Evolutionary conservation across 2,329 filamentous ascomycete genomes (phyloP), one percentile per base, ranked within the genome.

Genomic region (Arthrobotrys sinensis): DNA sequence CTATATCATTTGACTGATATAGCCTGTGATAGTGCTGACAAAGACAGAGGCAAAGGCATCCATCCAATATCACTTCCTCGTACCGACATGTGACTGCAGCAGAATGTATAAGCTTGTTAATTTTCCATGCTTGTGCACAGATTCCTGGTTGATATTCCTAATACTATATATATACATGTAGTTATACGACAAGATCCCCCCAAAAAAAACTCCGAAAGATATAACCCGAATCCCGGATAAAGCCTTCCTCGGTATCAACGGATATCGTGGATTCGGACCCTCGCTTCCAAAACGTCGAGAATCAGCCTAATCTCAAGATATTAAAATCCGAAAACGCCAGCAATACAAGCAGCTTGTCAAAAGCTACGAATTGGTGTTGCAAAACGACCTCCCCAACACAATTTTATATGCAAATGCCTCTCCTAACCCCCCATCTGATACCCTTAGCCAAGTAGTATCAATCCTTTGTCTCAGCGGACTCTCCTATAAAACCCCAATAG

Each of bases 261-360:
- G 66, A 34, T 62, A 71, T 64, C 67, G 45, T 53, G 46, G 24
- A 60, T 70, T 71, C 45, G 67, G 67, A 40, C 69, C 32, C 60
- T 73, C 69, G 69, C 69, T 73, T 73, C 69, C 69, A 73, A 64
- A 45, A 16, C 21, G 62, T 55, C 60, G 38, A 65, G 57, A 73
- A 73, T 73, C 69, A 73, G 69, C 60, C 69, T 73, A 53, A 73
- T 73, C 24, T 19, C 16, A 60, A 65, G 16, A 55, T 36, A 50
- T 57, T 60, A 43, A 43, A 60, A 5, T 10, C 55, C 55, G 36
- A 43, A 43, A 60, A 60, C 55, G 34, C 36, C 36, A 24, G 34
- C 16, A 21, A 57, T n/a, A n/a, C 16, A 52, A 43, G 11, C 34
- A 60, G 55, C 55, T 43, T 60, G 19, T 60, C 55, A 32, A 60